Evolutionary conservation across 2,329 filamentous ascomycete species (phyloP).

Genomic region (Talaromyces verruculosus): DNA sequence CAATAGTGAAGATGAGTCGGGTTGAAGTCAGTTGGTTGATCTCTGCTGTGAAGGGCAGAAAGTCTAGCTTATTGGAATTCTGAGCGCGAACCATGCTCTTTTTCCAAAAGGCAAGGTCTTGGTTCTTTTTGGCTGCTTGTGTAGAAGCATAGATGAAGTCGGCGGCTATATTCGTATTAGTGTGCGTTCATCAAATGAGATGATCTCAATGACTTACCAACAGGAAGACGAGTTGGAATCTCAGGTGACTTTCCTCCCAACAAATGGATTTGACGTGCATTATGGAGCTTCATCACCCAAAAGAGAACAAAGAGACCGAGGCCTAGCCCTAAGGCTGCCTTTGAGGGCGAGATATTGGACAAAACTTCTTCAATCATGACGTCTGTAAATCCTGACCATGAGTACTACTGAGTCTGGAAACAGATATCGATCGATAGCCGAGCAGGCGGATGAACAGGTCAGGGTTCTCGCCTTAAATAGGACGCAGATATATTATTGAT

Average conservation of each 20-base stretch:
- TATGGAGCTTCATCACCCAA: constrained; percentile 33
- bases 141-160: constrained; percentile 64
- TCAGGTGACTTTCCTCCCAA: constrained; percentile 40
- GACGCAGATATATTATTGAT: not conserved
- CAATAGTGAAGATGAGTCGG: constrained; percentile 62
- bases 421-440: not conserved
- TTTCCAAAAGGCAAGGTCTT: constrained; percentile 64
- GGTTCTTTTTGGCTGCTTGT: constrained; percentile 52
- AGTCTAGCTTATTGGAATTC: constrained; percentile 32
- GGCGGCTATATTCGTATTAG: constrained; percentile 53
- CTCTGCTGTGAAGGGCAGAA: constrained; percentile 59
- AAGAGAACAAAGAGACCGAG: constrained; percentile 43
- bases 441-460: not conserved
- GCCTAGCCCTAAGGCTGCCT: constrained; percentile 42
- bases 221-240: constrained; percentile 37
- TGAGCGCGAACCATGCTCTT: constrained; percentile 47
- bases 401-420: constrained; percentile 13
- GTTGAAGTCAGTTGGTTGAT: constrained; percentile 33
- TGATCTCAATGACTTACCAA: constrained; percentile 30
- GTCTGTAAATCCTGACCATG: constrained; percentile 27
- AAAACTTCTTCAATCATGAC: constrained; percentile 54
- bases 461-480: not conserved
- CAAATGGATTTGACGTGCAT: constrained; percentile 31
- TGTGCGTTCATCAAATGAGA: not conserved
- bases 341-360: constrained; percentile 47